Evolutionary conservation across 2,329 filamentous ascomycete genomes (phyloP), one percentile per base, ranked within the genome.

Genomic region (Ascochyta viciae-villosae): DNA sequence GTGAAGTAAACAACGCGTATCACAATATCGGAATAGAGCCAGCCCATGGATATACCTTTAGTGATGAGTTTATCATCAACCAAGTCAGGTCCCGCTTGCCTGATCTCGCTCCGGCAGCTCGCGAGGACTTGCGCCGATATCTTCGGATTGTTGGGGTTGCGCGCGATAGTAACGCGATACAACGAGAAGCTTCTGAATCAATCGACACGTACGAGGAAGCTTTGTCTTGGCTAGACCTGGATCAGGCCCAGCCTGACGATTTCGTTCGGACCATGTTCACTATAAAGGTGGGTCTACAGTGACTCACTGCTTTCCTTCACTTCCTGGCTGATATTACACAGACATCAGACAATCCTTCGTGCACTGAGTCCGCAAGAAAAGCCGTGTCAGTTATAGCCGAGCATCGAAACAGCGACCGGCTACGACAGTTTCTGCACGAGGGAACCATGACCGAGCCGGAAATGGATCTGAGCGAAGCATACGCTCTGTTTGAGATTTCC

Each of bases 131-230:
- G 29, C 82, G 84, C 50, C 78, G 81, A 49, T 80, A 82, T 50
- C 74, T 91, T 38, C 80, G 80, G 57, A 82, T 84, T 43, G 87
- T 91, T 62, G 88, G 86, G 1, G 77, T 82, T 29, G 78, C 82
- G 34, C 80, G 85, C 45, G 74, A 78, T 22, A 90, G 87, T 68
- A 78, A 83, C 39, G 77, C 76, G 38, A 85, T 91, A 48, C 79
- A 82, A 60, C 79, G 81, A 43, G 82, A 84, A 40, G 85, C 87
- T 4, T 81, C 84, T 63, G 82, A 84, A 65, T 80, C 79, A 13
- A 79, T 88, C 26, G 82, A 87, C 58, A 86, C 82, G n/a, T 83
- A 85, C 51, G 81, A 86, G 41, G 85, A 89, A 67, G 88, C 88
- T 1, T 77, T 89, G 29, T 76, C 82, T 12, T 90, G 83, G 76